These are phyloP conservation scores for Harringtonia aguacate DNA, from an alignment of 2,329 filamentous ascomycete genomes.

Conservation along the genomic window DNA sequence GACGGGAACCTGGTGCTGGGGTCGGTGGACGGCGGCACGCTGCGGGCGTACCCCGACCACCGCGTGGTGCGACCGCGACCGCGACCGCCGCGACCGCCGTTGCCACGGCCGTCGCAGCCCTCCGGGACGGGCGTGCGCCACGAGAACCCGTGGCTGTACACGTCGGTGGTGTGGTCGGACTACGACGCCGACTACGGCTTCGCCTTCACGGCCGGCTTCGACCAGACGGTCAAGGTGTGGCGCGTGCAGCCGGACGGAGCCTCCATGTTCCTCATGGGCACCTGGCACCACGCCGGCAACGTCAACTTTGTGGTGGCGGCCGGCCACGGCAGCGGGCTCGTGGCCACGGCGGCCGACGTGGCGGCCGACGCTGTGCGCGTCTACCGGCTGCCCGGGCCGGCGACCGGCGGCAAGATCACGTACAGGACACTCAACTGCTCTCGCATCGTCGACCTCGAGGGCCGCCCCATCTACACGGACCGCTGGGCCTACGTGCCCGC, in stretches of 20 bases:
- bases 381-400: constrained; percentile 32
- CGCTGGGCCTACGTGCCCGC: constrained; percentile 55
- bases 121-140: background rate
- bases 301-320: constrained; percentile 54
- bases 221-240: constrained; percentile 52
- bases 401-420: constrained; percentile 20
- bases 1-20: constrained; percentile 50
- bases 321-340: constrained; percentile 31
- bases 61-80: constrained; percentile 39
- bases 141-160: constrained; percentile 49
- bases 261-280: constrained; percentile 33
- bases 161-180: constrained; percentile 52
- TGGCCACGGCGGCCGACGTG: constrained; percentile 51
- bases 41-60: constrained; percentile 45
- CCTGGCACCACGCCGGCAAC: constrained; percentile 45
- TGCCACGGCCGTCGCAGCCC: too few relatives aligned
- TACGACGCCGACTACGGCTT: constrained; percentile 34
- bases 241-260: constrained; percentile 24
- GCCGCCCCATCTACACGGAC: constrained; percentile 21
- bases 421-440: constrained; percentile 32
- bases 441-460: constrained; percentile 17
- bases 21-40: constrained; percentile 29
- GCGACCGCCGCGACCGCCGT: constrained; percentile 34
- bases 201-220: constrained; percentile 51
- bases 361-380: constrained; percentile 43